These are phyloP conservation scores for Gentiana dahurica DNA, from an alignment of 257 asterid genomes.

Conservation along the genomic window DNA sequence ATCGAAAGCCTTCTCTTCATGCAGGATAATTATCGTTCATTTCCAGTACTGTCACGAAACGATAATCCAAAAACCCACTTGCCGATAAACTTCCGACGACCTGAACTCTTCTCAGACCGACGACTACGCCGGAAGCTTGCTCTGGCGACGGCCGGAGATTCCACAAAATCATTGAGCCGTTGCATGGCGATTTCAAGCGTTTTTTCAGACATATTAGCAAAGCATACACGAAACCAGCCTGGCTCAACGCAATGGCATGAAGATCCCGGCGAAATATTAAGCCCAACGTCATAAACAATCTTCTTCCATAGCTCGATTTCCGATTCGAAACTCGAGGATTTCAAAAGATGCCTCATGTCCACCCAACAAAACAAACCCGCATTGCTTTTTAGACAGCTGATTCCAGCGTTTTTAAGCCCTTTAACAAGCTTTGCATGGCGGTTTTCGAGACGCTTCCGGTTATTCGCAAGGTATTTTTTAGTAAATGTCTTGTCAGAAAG, in stretches of 20 bases:
- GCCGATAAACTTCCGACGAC: slow-evolving; percentile 32
- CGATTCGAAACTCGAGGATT: slow-evolving; percentile 35
- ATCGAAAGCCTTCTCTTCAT: slow-evolving; percentile 5
- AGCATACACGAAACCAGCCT: slow-evolving; percentile 81
- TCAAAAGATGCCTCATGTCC: slow-evolving; percentile 58
- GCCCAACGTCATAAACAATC: slow-evolving; percentile 65
- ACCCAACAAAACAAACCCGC: slow-evolving; percentile 85
- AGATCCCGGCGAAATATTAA: slow-evolving; percentile 79
- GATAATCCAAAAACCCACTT: slow-evolving; percentile 81
- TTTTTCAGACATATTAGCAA: slow-evolving; percentile 74
- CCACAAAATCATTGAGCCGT: slow-evolving; percentile 38
- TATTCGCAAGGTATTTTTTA: slow-evolving; percentile 33
- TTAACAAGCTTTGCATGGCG: slow-evolving; percentile 47
- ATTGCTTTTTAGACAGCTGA: slow-evolving; percentile 50
- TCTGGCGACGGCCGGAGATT: slow-evolving; percentile 7
- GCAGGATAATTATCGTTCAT: slow-evolving; percentile 40
- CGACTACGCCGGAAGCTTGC: slow-evolving; percentile 2
- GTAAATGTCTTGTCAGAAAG: slow-evolving; percentile 57
- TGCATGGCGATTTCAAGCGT: slow-evolving; percentile 48
- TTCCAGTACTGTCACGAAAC: slow-evolving; percentile 37
- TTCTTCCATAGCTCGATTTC: slow-evolving; percentile 79
- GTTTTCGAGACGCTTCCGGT: slow-evolving; percentile 36
- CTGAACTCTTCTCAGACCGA: slow-evolving; percentile 21
- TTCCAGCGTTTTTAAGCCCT: slow-evolving; percentile 43
- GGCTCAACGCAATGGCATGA: slow-evolving; percentile 80